Percentiles rank a stretch among this genome's conserved stretches.
These are phyloP conservation scores for Naegleria fowleri DNA, from an alignment of 208 protist genomes.

Conservation along the genomic window DNA sequence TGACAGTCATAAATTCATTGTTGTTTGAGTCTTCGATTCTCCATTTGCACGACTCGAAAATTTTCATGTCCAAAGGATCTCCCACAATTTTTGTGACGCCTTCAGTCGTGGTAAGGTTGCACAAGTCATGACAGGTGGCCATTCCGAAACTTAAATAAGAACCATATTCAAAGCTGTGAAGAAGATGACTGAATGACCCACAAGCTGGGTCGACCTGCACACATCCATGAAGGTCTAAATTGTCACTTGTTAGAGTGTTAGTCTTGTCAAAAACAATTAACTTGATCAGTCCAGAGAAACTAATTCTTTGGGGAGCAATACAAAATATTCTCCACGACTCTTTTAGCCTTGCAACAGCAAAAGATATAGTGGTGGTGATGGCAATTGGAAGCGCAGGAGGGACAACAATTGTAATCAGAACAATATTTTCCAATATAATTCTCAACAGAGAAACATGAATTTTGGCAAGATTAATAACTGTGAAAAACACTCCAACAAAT, in stretches of 20 bases:
- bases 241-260: slow-evolving; percentile 92
- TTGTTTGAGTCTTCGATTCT: not conserved
- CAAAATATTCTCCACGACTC: slow-evolving; percentile 74
- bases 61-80: slow-evolving; percentile 42
- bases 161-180: no score
- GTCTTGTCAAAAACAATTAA: slow-evolving; percentile 99
- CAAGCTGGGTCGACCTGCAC: not conserved
- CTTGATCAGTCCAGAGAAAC: slow-evolving; percentile 95
- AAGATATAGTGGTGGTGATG: slow-evolving; percentile 56
- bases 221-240: slow-evolving; percentile 75
- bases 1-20: not conserved
- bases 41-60: slow-evolving; percentile 30
- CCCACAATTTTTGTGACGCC: slow-evolving; percentile 30
- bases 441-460: slow-evolving; percentile 74
- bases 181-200: no score
- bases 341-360: slow-evolving; percentile 91
- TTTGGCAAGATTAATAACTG: slow-evolving; percentile 45
- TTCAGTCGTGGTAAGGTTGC: not conserved
- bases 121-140: slow-evolving; percentile 27
- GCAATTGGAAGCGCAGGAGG: slow-evolving; percentile 99
- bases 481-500: slow-evolving; percentile 64
- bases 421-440: slow-evolving; percentile 93
- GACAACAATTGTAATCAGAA: slow-evolving; percentile 96
- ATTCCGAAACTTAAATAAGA: not conserved
- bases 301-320: slow-evolving; percentile 98